These are phyloP conservation scores for Cyclotella baltica DNA, from an alignment of 108 stramenopile species.

Conservation along the genomic window DNA sequence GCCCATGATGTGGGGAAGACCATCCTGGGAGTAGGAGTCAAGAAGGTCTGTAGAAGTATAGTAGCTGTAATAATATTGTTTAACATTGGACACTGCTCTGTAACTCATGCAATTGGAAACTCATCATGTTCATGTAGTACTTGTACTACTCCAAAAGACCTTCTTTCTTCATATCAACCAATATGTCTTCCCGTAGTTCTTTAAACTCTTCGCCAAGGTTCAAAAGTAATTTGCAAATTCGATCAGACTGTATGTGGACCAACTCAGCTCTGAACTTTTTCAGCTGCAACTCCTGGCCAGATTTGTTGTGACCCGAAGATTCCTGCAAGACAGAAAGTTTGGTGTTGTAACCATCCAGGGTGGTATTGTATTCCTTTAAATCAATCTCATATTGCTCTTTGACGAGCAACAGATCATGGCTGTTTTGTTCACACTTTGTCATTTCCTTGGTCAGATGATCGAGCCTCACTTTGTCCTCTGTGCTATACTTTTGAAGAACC, in stretches of 20 bases:
- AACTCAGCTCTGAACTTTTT: slow-evolving; percentile 64
- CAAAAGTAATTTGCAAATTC: slow-evolving; percentile 65
- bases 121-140: no score
- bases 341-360: slow-evolving; percentile 38
- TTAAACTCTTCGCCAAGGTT: slow-evolving; percentile 80
- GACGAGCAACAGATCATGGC: slow-evolving; percentile 36
- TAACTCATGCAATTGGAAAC: no score
- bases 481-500: slow-evolving; percentile 24
- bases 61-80: no score
- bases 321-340: slow-evolving; percentile 17
- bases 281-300: slow-evolving; percentile 50
- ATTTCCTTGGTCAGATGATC: slow-evolving; percentile 42
- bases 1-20: no score
- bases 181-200: slow-evolving; percentile 63
- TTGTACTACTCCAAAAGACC: slow-evolving; percentile 23
- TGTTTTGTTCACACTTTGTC: slow-evolving; percentile 37
- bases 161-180: slow-evolving; percentile 36
- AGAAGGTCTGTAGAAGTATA: no score
- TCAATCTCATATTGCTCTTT: slow-evolving; percentile 48
- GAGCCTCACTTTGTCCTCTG: slow-evolving; percentile 20
- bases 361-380: slow-evolving; percentile 29
- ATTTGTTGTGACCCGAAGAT: not conserved
- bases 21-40: no score
- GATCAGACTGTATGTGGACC: slow-evolving; percentile 53
- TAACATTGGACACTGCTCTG: no score